Conservation (phyloP, 2,329 filamentous ascomycete species). For the Coniella lustricola region DNA sequence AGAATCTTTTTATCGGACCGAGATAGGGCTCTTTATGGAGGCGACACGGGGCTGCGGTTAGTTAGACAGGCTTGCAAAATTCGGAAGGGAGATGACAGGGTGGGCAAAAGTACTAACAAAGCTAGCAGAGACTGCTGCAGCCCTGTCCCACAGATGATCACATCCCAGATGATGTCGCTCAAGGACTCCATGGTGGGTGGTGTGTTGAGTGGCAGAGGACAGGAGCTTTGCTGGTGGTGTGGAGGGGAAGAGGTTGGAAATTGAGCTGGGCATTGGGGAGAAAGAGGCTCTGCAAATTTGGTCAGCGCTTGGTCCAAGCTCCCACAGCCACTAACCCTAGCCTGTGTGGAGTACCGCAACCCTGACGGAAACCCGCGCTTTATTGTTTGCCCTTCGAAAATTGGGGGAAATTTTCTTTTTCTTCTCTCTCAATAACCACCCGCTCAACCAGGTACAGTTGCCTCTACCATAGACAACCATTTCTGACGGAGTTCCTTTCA, state of each 20-base stretch:
- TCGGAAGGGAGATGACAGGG: constrained; percentile 22
- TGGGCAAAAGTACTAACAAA: constrained; percentile 48
- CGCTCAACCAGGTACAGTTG: constrained; percentile 31
- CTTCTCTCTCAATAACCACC: constrained; percentile 29
- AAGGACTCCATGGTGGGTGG: constrained; percentile 60
- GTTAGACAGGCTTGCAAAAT: constrained; percentile 57
- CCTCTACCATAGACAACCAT: constrained; percentile 27
- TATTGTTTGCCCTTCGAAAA: not conserved
- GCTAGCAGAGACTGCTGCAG: constrained; percentile 73
- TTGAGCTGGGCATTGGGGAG: constrained; percentile 6
- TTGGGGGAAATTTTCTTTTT: not conserved
- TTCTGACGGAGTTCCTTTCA: constrained; percentile 41
- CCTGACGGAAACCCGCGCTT: not conserved
- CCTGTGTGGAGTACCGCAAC: too few relatives aligned
- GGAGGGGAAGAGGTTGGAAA: constrained; percentile 18
- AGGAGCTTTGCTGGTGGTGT: not conserved
- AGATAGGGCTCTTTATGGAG: constrained; percentile 70
- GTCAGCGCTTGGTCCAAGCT: constrained; percentile 6
- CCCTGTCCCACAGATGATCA: constrained; percentile 71
- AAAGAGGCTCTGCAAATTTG: constrained; percentile 10
- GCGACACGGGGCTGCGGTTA: constrained; percentile 56
- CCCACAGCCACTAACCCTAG: constrained; percentile 3
- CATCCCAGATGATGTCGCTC: constrained; percentile 69
- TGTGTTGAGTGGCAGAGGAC: not conserved
- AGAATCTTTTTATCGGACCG: constrained; percentile 86